Base-by-base conservation (phyloP, 352 stramenopile genomes). In the Albugo laibachii region DNA sequence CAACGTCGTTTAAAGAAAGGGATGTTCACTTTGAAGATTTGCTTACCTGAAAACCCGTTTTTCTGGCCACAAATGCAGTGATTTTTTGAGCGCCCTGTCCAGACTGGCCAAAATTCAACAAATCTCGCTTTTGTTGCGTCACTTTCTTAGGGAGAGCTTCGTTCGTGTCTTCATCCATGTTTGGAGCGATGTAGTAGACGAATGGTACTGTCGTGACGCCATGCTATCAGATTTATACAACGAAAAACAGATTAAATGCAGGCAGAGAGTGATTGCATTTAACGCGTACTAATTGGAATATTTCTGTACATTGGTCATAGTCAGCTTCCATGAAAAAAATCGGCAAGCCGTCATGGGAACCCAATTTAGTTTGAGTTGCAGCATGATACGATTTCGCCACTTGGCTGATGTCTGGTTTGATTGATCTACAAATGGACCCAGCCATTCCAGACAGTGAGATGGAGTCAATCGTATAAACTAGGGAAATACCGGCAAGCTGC, bases 91-190 rank as follows among this genome's bases (percentile, higher is more conserved):
- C 78, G 13, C 67, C 54, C 44, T 81, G 83, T 51, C 78, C 75
- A 43, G 69, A 58, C 42, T 73, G 70, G 58, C 87, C 86, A 14
- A 86, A 59, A 55, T 83, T 87, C 62, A 80, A 86, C 36, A 85
- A 53, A 57, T 91, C 60, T 42, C 65, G 50, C 14, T 63, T 50
- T 10, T 63, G 55, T 20, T 80, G 48, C 53, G 71, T 59, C 27
- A 67, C 40, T 63, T 86, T 87, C 36, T 55, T 57, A 5, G 71
- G 61, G 41, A 65, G 42, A 27, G 47, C 48, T 24, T 81, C 65
- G 15, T 69, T 74, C 1, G 54, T 59, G 53, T 85, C 74, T 12
- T 62, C 47, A 15, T 56, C 59, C 44, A 61, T 62, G 51, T 88
- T 70, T 11, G 78, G 78, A 16, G 54, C 71, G 15, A 88, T 46